Evolutionary conservation across 2,329 filamentous ascomycete genomes (phyloP), one percentile per base, ranked within the genome.

Genomic region (Nannizzia gypsea): DNA sequence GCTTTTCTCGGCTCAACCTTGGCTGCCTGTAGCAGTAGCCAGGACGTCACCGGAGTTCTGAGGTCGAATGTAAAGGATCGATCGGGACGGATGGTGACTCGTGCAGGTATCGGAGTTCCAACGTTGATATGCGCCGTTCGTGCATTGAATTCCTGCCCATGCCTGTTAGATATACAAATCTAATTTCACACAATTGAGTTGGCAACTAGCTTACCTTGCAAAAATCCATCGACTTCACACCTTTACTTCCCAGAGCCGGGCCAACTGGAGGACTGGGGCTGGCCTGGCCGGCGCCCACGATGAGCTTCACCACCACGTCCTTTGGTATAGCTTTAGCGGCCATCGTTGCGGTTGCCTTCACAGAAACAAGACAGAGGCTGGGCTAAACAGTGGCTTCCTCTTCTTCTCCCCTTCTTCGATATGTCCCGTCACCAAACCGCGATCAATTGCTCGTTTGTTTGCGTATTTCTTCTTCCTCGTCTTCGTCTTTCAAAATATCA

Each of bases 201-300:
- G n/a, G 59, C 60, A 62, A 15, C 26, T 17, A 15, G 26, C 40
- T 60, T 73, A 95, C 92, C 82, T 97, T 97, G 84, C 93, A 97
- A 74, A 97, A 99, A 77, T 99, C 93, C 87, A 99, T 99, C 61
- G 89, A 95, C 80, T 99, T 99, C 64, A 99, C 88, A 80, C 93
- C 93, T 80, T 96, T 97, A 74, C 87, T 92, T 77, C 93, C 93
- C 65, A 99, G 82, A 59, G 93, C 93, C 61, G 93, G 93, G 80
- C 93, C 93, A 69, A 99, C 91, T 3, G 93, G 93, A 36, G 93
- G 93, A 76, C 90, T 95, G 31, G 93, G 93, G 69, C 86, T 92
- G 62, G 93, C 93, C 75, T 96, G 90, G 26, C 93, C 93, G 60
- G 93, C 93, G 68, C 92, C 93, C 63, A 99, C 93, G 66, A 99